Percentiles rank a stretch among this genome's conserved stretches.
Evolutionary conservation across 768 basidiomycete species (phyloP).

Genomic region (Hortiboletus campestris): DNA sequence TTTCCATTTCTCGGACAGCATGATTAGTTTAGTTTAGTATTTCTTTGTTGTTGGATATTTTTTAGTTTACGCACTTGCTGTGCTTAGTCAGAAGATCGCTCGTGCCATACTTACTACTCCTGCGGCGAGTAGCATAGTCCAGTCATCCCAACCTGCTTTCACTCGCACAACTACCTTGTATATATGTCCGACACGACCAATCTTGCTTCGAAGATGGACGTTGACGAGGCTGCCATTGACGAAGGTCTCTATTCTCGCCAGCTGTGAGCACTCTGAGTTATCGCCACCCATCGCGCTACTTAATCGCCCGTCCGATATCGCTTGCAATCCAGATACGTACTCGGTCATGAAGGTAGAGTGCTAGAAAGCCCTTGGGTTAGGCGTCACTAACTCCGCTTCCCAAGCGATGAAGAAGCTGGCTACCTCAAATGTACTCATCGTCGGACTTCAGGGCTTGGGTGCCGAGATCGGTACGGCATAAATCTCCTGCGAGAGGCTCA

Average conservation of each 20-base stretch:
- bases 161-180: constrained; percentile 1
- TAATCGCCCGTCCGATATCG: constrained; percentile 20
- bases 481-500: constrained; percentile 1
- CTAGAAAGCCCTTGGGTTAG: not conserved
- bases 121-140: not conserved
- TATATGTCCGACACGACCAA: constrained; percentile 39
- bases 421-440: constrained; percentile 87
- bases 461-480: constrained; percentile 81
- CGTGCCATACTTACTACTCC: not conserved
- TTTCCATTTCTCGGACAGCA: not conserved
- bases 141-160: constrained; percentile 6
- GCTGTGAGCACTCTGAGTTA: constrained; percentile 54
- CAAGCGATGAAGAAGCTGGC: constrained; percentile 99
- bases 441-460: constrained; percentile 89
- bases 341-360: constrained; percentile 86
- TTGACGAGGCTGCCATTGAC: constrained; percentile 86
- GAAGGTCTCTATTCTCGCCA: constrained; percentile 94
- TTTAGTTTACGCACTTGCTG: not conserved
- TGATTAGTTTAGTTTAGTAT: not conserved
- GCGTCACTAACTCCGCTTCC: constrained; percentile 16
- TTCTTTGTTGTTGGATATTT: no score
- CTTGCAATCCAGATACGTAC: constrained; percentile 67
- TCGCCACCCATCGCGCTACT: constrained; percentile 10
- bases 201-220: constrained; percentile 63
- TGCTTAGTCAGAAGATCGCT: constrained; percentile 24